Evolutionary conservation across 805 yeast genomes (phyloP), one percentile per base, ranked within the genome.

Genomic region (Myxozyma sirexii): DNA sequence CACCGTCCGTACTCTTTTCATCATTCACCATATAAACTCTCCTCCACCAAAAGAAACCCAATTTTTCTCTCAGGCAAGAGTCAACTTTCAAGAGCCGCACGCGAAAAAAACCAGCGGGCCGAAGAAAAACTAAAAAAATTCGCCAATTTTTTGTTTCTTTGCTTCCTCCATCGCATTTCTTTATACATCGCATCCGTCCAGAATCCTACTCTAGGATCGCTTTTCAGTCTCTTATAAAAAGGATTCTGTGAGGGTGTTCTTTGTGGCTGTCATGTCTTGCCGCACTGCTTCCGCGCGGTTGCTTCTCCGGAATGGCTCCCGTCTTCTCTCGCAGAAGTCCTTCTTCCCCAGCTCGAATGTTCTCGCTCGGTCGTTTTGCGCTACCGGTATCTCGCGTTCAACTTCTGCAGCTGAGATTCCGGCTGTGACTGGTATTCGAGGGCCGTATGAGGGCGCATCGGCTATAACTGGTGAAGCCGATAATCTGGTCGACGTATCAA

Each of bases 401-500:
- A 38, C 56, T 10, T 37, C 42, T 24, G 46, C 62, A 13, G 42
- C 15, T 24, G 48, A 37, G 12, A 54, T 54, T 21, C 46, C 57
- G 23, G 56, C 57, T 2, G 45, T 58, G 23, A 37, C 58, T 17
- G 58, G 52, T 24, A 48, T 48, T 24, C 44, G 52, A 13, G 62
- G 57, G 3, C 58, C 63, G 6, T 62, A 62, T 51, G 46, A 57
- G 41, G 64, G 64, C n/a, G 66, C 66, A 4, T 60, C 66, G 21
- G 29, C 57, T 13, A 55, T 55, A 48, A 48, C 57, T 3, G 55
- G 56, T n/a, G 37, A 53, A 49, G 24, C 57, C 24, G 57, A 52
- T 12, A 49, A 59, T 12, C 77, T 90, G 54, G 97, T 90, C 44
- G 96, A 90, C 63, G 97, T 90, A 31, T 78, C 84, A 64, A 88